These are phyloP conservation scores for Fusarium mangiferae DNA, from an alignment of 2,329 filamentous ascomycete species.

Conservation along the genomic window DNA sequence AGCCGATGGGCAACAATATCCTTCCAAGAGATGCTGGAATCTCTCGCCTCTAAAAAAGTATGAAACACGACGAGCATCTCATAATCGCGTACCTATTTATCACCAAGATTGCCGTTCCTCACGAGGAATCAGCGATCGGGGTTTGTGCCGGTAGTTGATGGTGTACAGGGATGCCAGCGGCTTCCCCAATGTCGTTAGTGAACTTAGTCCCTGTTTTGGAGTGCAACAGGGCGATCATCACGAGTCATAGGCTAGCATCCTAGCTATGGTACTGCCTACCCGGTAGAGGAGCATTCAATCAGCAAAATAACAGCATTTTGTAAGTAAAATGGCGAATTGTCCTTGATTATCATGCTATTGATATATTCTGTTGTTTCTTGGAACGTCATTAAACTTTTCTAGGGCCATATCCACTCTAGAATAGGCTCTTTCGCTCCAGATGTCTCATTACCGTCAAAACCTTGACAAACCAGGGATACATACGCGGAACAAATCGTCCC, in stretches of 20 bases:
- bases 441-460: rapidly evolving
- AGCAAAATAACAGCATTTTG: too few relatives aligned
- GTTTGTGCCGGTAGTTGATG: not conserved
- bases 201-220: not conserved
- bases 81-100: not conserved
- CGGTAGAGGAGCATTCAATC: not conserved
- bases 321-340: rapidly evolving
- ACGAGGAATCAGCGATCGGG: not conserved
- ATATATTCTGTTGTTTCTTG: rapidly evolving
- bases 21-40: too few relatives aligned
- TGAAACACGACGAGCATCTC: not conserved
- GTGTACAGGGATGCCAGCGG: not conserved
- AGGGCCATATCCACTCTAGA: rapidly evolving
- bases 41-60: too few relatives aligned
- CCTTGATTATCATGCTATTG: rapidly evolving
- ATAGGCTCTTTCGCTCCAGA: rapidly evolving
- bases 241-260: not conserved
- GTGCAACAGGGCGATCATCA: not conserved
- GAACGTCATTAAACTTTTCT: too few relatives aligned
- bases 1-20: too few relatives aligned
- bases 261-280: not conserved
- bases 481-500: too few relatives aligned
- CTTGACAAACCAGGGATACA: too few relatives aligned
- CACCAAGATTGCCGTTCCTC: not conserved
- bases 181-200: not conserved